Conservation (phyloP, 345 rosid genomes). For the Nasturtium officinale region DNA sequence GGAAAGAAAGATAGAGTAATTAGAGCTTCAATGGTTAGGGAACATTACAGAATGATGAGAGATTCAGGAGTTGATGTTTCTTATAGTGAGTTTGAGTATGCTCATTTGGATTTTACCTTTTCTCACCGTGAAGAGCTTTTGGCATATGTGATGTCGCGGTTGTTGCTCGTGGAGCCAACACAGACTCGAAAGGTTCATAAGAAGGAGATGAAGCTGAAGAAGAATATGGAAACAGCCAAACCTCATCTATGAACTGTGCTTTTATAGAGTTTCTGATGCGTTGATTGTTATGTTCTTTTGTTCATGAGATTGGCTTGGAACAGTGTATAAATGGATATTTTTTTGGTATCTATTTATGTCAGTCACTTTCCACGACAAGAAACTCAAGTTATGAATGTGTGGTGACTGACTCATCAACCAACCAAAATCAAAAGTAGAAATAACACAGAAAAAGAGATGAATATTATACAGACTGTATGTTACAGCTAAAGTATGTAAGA, state of each 20-base stretch:
- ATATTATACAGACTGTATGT: slow-evolving; percentile 32
- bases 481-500: slow-evolving; percentile 27
- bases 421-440: not conserved
- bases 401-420: not conserved
- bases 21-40: slow-evolving; percentile 71
- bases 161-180: slow-evolving; percentile 61
- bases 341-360: not conserved
- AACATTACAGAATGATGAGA: slow-evolving; percentile 75
- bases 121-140: slow-evolving; percentile 87
- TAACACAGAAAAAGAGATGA: not conserved
- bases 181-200: slow-evolving; percentile 31
- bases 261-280: slow-evolving; percentile 18
- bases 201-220: slow-evolving; percentile 50
- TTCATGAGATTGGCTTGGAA: slow-evolving; percentile 12
- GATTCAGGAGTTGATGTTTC: slow-evolving; percentile 68
- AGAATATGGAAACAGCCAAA: slow-evolving; percentile 31
- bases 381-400: not conserved
- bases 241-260: not conserved
- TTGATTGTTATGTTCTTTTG: slow-evolving; percentile 9
- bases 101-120: slow-evolving; percentile 90
- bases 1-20: slow-evolving; percentile 83
- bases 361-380: not conserved
- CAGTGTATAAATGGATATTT: slow-evolving; percentile 16
- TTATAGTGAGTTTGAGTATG: slow-evolving; percentile 79
- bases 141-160: slow-evolving; percentile 77